Base-by-base conservation (phyloP, 208 protist genomes). In the Crithidia sp. region DNA sequence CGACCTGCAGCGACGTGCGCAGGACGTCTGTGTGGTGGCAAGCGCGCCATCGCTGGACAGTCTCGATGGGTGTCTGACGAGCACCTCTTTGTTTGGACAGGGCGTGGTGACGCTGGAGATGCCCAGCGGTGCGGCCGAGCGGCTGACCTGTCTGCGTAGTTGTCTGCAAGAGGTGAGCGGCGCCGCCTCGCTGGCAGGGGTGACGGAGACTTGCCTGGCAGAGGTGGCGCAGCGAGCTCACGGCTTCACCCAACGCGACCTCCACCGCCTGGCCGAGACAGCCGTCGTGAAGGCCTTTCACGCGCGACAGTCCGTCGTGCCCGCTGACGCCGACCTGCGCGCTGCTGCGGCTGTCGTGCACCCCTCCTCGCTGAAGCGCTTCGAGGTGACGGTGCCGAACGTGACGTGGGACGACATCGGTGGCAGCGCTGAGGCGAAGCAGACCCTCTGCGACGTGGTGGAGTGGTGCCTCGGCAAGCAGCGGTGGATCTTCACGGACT, bases 331-430 rank as follows among this genome's bases (percentile, higher is more conserved):
- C 4, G 83, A 84, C 43, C 54, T 91, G 54, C 49, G 61, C 4
- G 56, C 50, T 5, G 75, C 82, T 2, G 59, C 76, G 2, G 83
- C 76, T 61, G 61, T 56, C 19, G 76, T 91, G n/a, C 81, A 53
- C 43, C 90, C 86, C 12, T 86, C 74, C 12, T 92, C 90, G 13
- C 80, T 95, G 43, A 68, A 79, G 28, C 67, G 79, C 50, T 79
- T 94, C 47, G 79, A 95, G 41, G 79, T 98, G 17, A 87, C 92
- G n/a, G 70, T 99, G 28, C 96, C 95, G 7, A 81, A 82, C 9
- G 92, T 98, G 12, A 67, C 66, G 14, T 99, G 98, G 98, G 69
- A 74, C 14, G 97, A 99, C 77, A 98, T 99, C 66, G 97, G 98
- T 56, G 98, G 98, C 7, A 97, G 98, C 74, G 85, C 88, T 39